phyloP scores from a whole-genome alignment of 2,329 filamentous ascomycete genomes.

The Trichoderma gracile region DNA sequence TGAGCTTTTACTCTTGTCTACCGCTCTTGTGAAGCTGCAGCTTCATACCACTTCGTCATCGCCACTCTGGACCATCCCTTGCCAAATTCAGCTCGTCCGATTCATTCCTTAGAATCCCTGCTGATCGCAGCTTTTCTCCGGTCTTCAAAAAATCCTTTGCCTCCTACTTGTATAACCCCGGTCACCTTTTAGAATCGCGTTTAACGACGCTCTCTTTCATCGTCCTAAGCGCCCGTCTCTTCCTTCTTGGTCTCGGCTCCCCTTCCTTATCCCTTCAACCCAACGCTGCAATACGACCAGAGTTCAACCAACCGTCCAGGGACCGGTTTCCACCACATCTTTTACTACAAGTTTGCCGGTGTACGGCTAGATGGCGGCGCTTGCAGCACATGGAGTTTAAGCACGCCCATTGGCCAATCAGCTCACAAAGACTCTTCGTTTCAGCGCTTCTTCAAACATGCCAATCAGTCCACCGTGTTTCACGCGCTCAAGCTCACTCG shows the following conservation, averaged over 20 bases:
- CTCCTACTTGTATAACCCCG: not conserved
- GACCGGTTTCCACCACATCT: not conserved
- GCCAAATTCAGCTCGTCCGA: conserved; percentile 4
- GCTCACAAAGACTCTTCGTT: conserved; percentile 15
- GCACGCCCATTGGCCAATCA: conserved; percentile 26
- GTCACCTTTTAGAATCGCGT: conserved; percentile 11
- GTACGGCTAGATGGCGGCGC: conserved; percentile 23
- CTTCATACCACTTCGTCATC: not conserved
- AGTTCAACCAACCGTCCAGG: conserved; percentile 19
- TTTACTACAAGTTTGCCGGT: too few species aligned
- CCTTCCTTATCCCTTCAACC: not conserved
- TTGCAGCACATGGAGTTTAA: conserved; percentile 22
- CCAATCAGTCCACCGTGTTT: conserved; percentile 25
- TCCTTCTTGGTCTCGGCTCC: not conserved
- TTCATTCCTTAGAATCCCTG: conserved; percentile 7
- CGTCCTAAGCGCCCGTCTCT: conserved; percentile 21
- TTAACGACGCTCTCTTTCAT: conserved; percentile 6
- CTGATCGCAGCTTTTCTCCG: conserved; percentile 5
- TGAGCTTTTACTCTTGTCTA: not conserved
- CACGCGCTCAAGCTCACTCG: conserved; percentile 22
- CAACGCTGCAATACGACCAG: conserved; percentile 20
- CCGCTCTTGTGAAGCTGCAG: not conserved
- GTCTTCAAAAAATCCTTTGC: not conserved
- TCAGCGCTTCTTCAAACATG: conserved; percentile 28
- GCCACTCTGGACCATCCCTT: conserved; percentile 5